phyloP scores from a whole-genome alignment of 2,329 filamentous ascomycete species.

The Trichoderma atroviride region DNA sequence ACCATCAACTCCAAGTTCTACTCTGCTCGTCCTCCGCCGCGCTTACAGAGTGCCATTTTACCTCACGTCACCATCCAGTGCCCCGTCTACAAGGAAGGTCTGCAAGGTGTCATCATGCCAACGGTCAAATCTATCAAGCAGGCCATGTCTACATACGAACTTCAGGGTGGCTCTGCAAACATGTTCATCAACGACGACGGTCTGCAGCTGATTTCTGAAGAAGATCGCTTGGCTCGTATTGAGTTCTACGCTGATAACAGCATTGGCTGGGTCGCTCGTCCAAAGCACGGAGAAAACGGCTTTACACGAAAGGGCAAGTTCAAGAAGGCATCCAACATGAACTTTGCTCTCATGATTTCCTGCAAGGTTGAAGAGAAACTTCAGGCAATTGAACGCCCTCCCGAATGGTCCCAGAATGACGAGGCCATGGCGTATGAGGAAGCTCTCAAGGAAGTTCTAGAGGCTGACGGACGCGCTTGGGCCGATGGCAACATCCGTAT shows the following conservation, averaged over 20 bases:
- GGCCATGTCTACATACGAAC: slow-evolving; percentile 75
- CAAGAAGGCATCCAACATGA: slow-evolving; percentile 75
- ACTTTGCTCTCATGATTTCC: slow-evolving; percentile 68
- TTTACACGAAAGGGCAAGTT: slow-evolving; percentile 67
- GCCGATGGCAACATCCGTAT: slow-evolving; percentile 84
- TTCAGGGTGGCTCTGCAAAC: slow-evolving; percentile 77
- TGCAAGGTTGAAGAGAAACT: slow-evolving; percentile 73
- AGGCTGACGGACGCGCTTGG: slow-evolving; percentile 71
- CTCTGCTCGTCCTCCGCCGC: slow-evolving; percentile 69
- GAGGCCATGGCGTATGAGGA: slow-evolving; percentile 68
- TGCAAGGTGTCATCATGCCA: slow-evolving; percentile 72
- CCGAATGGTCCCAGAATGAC: slow-evolving; percentile 68
- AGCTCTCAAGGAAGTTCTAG: slow-evolving; percentile 66
- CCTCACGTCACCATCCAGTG: slow-evolving; percentile 83
- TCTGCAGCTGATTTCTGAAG: slow-evolving; percentile 66
- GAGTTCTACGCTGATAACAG: slow-evolving; percentile 70
- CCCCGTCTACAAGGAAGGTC: slow-evolving; percentile 85
- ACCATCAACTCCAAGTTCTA: slow-evolving; percentile 79
- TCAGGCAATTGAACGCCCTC: slow-evolving; percentile 55
- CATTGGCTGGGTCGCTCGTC: slow-evolving; percentile 70
- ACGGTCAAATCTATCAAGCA: slow-evolving; percentile 78
- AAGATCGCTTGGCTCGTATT: slow-evolving; percentile 64
- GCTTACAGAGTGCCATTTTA: slow-evolving; percentile 59
- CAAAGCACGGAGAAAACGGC: slow-evolving; percentile 63
- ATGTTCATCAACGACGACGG: slow-evolving; percentile 79